phyloP scores from a whole-genome alignment of 352 stramenopile species.

The Stramenopiles sp. region DNA sequence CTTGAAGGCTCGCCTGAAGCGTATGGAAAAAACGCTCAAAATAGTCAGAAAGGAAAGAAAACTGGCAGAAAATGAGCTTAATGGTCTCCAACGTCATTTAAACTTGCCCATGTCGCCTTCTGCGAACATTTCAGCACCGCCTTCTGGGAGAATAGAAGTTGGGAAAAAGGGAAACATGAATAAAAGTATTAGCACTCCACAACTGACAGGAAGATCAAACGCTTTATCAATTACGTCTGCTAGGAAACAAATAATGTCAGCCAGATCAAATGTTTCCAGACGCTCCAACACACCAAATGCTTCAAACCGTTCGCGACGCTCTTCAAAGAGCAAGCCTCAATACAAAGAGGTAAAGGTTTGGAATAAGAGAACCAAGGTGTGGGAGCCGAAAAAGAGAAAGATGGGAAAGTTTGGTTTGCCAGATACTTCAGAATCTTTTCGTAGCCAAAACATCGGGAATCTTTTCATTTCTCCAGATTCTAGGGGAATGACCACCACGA shows the following conservation, averaged over 20 bases:
- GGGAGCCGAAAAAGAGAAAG: background rate
- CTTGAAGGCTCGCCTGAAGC: background rate
- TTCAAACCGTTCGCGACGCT: background rate
- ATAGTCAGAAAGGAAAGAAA: background rate
- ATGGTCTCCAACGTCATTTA: conserved; percentile 1
- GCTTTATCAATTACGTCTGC: too few species aligned
- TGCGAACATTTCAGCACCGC: conserved; percentile 2
- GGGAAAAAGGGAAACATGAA: background rate
- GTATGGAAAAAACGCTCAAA: conserved; percentile 11
- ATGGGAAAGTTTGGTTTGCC: conserved; percentile 12
- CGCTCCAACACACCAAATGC: too few species aligned
- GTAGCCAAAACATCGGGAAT: conserved; percentile 6
- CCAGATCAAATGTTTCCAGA: too few species aligned
- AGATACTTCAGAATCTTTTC: conserved; percentile 8
- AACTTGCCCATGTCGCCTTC: background rate
- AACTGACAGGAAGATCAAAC: background rate
- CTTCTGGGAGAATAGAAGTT: background rate
- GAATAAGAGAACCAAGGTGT: conserved; percentile 10
- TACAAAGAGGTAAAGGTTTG: conserved; percentile 6
- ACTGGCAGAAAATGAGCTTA: background rate
- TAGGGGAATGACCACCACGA: background rate
- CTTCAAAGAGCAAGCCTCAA: background rate
- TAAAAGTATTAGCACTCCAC: background rate
- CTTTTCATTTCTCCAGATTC: conserved; percentile 6
- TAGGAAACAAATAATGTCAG: background rate